Percentiles rank a stretch among this genome's conserved stretches.
Conservation (phyloP, 805 yeast species). For the Komagataella ulmi region DNA sequence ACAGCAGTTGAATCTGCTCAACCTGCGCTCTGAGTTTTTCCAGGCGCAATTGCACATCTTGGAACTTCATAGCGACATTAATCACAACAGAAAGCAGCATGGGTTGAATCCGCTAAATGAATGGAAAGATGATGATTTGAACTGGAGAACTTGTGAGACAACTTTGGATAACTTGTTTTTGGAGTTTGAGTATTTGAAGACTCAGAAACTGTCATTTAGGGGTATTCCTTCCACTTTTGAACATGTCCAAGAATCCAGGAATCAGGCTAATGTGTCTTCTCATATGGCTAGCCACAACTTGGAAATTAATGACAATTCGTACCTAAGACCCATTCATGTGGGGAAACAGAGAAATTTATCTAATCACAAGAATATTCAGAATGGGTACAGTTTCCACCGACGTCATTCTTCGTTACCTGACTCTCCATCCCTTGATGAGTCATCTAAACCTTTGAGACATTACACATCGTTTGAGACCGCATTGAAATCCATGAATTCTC, state of each 20-base stretch:
- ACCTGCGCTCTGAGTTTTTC: constrained; percentile 19
- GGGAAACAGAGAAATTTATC: not conserved
- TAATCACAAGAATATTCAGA: not conserved
- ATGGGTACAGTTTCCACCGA: not conserved
- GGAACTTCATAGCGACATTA: constrained; percentile 8
- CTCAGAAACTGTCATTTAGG: constrained; percentile 5
- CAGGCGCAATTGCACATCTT: constrained; percentile 18
- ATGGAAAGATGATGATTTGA: constrained; percentile 21
- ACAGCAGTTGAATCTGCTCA: constrained; percentile 17
- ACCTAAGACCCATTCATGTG: not conserved
- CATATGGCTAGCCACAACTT: not conserved
- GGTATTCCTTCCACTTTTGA: not conserved
- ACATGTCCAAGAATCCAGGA: not conserved
- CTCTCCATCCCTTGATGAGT: not conserved
- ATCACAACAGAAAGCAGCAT: constrained; percentile 8
- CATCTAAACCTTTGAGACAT: constrained; percentile 12
- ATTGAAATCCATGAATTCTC: constrained; percentile 3
- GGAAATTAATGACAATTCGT: not conserved
- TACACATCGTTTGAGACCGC: constrained; percentile 18
- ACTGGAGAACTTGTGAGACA: constrained; percentile 31
- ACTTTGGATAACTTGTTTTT: constrained; percentile 28
- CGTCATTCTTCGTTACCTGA: constrained; percentile 1
- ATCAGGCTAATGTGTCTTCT: not conserved
- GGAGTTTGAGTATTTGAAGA: constrained; percentile 23
- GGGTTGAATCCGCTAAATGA: constrained; percentile 9